A percentile compares a stretch with the other conserved stretches of the same genome.
These are phyloP conservation scores for Chytridiales sp. DNA, from an alignment of 371 early-diverging fungal species.

Conservation along the genomic window DNA sequence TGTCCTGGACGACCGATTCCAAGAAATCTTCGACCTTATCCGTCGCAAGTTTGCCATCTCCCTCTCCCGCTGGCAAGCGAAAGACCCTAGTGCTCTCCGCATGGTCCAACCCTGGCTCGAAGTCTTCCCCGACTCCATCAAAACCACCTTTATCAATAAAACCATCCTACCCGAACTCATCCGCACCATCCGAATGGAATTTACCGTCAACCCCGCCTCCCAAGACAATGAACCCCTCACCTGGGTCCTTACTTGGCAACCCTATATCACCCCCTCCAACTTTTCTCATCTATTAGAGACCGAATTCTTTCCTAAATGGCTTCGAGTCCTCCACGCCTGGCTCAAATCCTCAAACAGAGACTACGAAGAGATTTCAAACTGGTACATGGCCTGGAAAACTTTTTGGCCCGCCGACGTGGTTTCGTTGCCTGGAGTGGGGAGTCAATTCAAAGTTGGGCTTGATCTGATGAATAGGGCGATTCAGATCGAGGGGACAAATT, in stretches of 20 bases:
- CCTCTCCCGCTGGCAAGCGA: slow-evolving; percentile 68
- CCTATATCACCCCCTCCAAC: slow-evolving; percentile 53
- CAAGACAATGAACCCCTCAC: slow-evolving; percentile 59
- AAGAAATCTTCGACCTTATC: slow-evolving; percentile 58
- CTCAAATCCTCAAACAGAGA: slow-evolving; percentile 50
- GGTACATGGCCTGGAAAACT: slow-evolving; percentile 77
- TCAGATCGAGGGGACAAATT: slow-evolving; percentile 26
- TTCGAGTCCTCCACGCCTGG: slow-evolving; percentile 67
- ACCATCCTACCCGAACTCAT: slow-evolving; percentile 71
- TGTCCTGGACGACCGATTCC: slow-evolving; percentile 58
- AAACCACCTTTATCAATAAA: slow-evolving; percentile 59
- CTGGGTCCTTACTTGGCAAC: slow-evolving; percentile 66
- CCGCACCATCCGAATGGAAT: slow-evolving; percentile 57
- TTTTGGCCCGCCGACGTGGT: slow-evolving; percentile 54
- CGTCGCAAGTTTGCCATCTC: slow-evolving; percentile 63
- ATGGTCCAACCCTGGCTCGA: slow-evolving; percentile 69
- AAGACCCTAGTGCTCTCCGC: slow-evolving; percentile 58
- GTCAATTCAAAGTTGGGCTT: slow-evolving; percentile 64
- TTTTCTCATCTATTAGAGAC: slow-evolving; percentile 67
- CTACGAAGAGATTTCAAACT: slow-evolving; percentile 63
- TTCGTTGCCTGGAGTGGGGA: slow-evolving; percentile 42
- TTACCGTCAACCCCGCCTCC: slow-evolving; percentile 73
- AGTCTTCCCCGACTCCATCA: slow-evolving; percentile 58
- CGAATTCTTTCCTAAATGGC: slow-evolving; percentile 79
- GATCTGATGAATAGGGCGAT: slow-evolving; percentile 63